Evolutionary conservation across 208 protist genomes (phyloP).

Genomic region (Crithidia bombi): DNA sequence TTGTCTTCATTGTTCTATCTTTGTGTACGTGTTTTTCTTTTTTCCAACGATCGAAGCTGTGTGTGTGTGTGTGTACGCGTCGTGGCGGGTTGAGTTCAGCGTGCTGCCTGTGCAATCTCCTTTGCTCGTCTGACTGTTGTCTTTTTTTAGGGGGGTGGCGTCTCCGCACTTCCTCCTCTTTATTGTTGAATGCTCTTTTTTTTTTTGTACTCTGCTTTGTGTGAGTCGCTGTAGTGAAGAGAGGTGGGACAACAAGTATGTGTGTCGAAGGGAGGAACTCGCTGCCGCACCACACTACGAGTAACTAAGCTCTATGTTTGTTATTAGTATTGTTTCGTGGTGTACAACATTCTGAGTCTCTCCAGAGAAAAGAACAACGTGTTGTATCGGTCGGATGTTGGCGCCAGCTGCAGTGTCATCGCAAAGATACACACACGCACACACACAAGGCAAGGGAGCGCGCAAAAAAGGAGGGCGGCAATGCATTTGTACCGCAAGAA

Average conservation of each 20-base stretch:
- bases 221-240: too few species aligned
- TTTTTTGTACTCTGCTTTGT: too few species aligned
- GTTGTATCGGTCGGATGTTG: neutral
- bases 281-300: too few species aligned
- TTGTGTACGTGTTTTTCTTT: constrained; percentile 20
- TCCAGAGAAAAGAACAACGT: too few species aligned
- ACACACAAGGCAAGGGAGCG: neutral
- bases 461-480: neutral
- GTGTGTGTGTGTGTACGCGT: constrained; percentile 1
- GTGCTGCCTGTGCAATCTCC: too few species aligned
- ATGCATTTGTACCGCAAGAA: too few species aligned
- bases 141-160: neutral
- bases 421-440: neutral
- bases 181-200: neutral
- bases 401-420: neutral
- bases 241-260: too few species aligned
- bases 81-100: neutral
- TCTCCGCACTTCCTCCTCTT: neutral
- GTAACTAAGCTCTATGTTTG: too few species aligned
- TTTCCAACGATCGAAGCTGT: neutral
- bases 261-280: too few species aligned
- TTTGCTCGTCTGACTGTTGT: neutral
- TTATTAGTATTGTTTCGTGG: too few species aligned
- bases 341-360: too few species aligned
- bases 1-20: constrained; percentile 14